Base-by-base conservation (phyloP, 768 basidiomycete genomes). In the Asterophora lycoperdoides region DNA sequence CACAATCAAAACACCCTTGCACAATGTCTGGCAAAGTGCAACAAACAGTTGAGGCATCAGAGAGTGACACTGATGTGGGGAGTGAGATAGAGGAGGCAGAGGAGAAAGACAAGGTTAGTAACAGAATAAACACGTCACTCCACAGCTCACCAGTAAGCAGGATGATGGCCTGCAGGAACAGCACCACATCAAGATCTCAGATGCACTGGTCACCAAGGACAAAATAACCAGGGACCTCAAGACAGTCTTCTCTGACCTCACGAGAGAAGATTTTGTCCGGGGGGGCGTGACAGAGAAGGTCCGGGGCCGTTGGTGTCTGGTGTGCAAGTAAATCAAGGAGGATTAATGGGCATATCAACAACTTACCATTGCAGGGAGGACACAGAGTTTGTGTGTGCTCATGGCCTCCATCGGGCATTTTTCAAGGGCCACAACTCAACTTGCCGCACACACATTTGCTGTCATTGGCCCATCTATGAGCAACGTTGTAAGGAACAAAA, bases 91-190 rank as follows among this genome's bases (percentile, higher is more conserved):
- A n/a, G n/a, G n/a, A n/a, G n/a, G n/a, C n/a, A 29, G 36, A 37
- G 18, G 23, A 48, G 9, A 48, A 51, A 7, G 52, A 44, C 23
- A 46, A 56, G 41, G 54, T 60, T 29, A 44, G 47, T 37, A 40
- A 8, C 15, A n/a, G 33, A 61, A 40, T n/a, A n/a, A 4, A 37
- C 36, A 15, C 51, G 35, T 53, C 56, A 54, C 19, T 41, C 44
- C 8, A 59, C 56, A 33, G n/a, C 14, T 26, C 14, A 41, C 56
- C n/a, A n/a, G n/a, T n/a, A n/a, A n/a, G n/a, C n/a, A n/a, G 10
- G 2, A 26, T 19, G 40, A 41, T 18, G 40, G 40, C 8, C 40
- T 41, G 11, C 6, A 41, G 7, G 11, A 14, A 4, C 40, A 41
- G 28, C 40, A 41, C 40, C 40, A 11, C 4, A 2, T 4, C 7